A percentile compares a stretch with the other conserved stretches of the same genome.
Conservation (phyloP, 2,329 filamentous ascomycete species). For the Cladophialophora carrionii region DNA sequence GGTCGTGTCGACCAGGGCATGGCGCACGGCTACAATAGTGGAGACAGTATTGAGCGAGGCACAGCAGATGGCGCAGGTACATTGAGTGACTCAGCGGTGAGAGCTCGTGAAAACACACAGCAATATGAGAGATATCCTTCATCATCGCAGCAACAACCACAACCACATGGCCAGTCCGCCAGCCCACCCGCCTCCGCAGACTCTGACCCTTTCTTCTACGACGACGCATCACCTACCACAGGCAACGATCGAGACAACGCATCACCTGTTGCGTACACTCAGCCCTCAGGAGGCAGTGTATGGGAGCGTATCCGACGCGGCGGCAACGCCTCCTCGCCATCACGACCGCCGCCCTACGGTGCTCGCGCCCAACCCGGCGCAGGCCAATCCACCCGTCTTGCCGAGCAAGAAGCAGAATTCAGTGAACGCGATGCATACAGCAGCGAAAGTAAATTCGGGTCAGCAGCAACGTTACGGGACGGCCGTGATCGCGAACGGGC, state of each 20-base stretch:
- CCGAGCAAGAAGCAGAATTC: constrained; percentile 1
- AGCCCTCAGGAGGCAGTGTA: constrained; percentile 21
- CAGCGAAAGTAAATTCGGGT: neutral
- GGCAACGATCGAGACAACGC: constrained; percentile 31
- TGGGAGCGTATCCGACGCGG: constrained; percentile 34
- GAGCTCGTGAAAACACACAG: constrained; percentile 9
- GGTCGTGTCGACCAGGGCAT: constrained; percentile 4
- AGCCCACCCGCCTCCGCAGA: constrained; percentile 14
- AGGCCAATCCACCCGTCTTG: neutral
- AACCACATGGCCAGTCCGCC: constrained; percentile 5
- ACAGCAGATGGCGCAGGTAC: constrained; percentile 19
- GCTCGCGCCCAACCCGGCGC: neutral
- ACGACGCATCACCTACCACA: constrained; percentile 37
- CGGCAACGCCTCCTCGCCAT: constrained; percentile 2
- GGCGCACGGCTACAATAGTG: constrained; percentile 5
- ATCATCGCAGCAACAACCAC: constrained; percentile 9
- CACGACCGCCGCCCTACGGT: neutral
- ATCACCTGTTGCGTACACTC: neutral
- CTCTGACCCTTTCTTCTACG: constrained; percentile 31
- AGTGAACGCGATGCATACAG: neutral
- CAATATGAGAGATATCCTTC: constrained; percentile 19
- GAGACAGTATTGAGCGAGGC: constrained; percentile 23
- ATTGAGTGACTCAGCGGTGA: constrained; percentile 20
- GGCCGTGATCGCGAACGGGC: constrained; percentile 45
- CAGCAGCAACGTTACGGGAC: neutral